These are phyloP conservation scores for Trichomonas vaginalis DNA, from an alignment of 208 protist genomes.

Conservation along the genomic window DNA sequence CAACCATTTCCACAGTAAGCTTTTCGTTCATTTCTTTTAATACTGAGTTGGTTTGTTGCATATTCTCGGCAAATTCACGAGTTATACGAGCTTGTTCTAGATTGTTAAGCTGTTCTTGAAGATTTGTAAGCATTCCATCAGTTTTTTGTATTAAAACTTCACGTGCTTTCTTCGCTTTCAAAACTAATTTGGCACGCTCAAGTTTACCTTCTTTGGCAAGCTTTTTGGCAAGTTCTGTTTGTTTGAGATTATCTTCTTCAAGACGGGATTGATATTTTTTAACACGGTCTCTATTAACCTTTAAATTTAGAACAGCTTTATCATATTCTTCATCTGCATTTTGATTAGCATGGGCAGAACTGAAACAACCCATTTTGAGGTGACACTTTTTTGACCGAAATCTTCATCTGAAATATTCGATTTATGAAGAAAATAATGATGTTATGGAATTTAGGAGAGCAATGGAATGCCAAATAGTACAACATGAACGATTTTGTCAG, in stretches of 20 bases:
- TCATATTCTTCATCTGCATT: background rate
- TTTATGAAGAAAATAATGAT: too few relatives aligned
- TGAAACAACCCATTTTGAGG: background rate
- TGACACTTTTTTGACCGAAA: too few relatives aligned
- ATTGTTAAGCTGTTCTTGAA: background rate
- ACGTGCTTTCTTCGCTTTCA: background rate
- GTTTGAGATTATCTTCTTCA: background rate
- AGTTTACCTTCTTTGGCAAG: background rate
- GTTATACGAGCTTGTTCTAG: background rate
- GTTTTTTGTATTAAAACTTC: background rate
- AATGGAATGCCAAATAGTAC: too few relatives aligned
- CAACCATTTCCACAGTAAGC: background rate
- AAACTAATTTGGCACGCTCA: background rate
- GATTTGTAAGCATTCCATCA: background rate
- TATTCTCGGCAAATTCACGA: background rate
- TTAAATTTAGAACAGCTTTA: background rate
- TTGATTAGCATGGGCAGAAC: background rate
- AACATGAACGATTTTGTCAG: too few relatives aligned
- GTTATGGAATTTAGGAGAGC: too few relatives aligned
- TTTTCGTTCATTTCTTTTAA: background rate
- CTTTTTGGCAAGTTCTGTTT: background rate
- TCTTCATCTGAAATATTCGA: too few relatives aligned
- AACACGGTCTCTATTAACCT: background rate
- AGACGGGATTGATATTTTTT: slow-evolving; percentile 5
- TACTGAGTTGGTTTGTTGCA: background rate